phyloP scores from a whole-genome alignment of 1,284 basidiomycete species.

The Limonomyces culmigenus region DNA sequence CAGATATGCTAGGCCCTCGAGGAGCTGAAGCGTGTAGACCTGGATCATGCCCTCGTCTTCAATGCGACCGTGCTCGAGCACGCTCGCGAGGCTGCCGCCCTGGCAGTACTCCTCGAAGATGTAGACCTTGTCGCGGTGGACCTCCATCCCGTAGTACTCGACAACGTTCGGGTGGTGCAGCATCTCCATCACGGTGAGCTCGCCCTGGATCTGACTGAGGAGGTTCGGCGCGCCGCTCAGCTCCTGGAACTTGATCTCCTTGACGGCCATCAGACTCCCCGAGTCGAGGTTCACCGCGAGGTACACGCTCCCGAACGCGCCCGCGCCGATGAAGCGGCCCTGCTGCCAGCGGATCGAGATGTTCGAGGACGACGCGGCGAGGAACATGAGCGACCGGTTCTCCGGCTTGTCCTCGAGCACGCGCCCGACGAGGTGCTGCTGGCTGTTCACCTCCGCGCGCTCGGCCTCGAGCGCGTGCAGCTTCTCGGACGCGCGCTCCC shows the following conservation, averaged over 20 bases:
- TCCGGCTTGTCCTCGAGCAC: conserved; percentile 85
- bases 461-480: conserved; percentile 48
- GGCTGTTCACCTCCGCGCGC: conserved; percentile 41
- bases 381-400: conserved; percentile 80
- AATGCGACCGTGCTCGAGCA: conserved; percentile 88
- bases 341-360: conserved; percentile 98
- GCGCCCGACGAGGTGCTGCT: conserved; percentile 69
- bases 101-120: conserved; percentile 99
- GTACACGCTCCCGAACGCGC: conserved; percentile 97
- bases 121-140: conserved; percentile 97
- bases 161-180: conserved; percentile 96
- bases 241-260: conserved; percentile 98
- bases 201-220: conserved; percentile 91
- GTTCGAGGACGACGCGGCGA: conserved; percentile 86
- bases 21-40: conserved; percentile 93
- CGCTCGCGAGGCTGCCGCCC: conserved; percentile 81
- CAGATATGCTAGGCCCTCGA: conserved; percentile 87
- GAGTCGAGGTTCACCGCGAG: conserved; percentile 94
- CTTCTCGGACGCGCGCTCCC: conserved; percentile 48
- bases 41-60: conserved; percentile 96
- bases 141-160: conserved; percentile 98
- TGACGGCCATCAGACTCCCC: conserved; percentile 96
- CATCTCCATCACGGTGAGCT: conserved; percentile 98
- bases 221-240: conserved; percentile 67
- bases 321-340: conserved; percentile 92